phyloP scores from a whole-genome alignment of 2,329 filamentous ascomycete species.

The Fusarium sp. region DNA sequence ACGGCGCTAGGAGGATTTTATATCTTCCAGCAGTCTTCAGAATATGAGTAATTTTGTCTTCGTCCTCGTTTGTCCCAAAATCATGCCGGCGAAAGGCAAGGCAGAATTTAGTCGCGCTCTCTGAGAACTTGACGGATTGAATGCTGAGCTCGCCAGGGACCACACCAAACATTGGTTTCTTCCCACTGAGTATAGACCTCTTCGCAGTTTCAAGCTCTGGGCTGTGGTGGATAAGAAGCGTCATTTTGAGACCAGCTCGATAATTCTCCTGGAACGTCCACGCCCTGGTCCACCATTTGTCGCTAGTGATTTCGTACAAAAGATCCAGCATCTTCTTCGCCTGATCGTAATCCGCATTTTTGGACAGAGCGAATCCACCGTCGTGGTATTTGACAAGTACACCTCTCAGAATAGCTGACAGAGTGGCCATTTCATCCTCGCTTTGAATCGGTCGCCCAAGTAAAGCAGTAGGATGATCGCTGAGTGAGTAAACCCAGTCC shows the following conservation, averaged over 20 bases:
- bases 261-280: conserved; percentile 53
- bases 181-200: conserved; percentile 1
- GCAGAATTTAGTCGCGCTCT: conserved; percentile 43
- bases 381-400: conserved; percentile 23
- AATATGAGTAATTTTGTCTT: conserved; percentile 18
- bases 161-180: conserved; percentile 13
- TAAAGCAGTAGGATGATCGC: conserved; percentile 47
- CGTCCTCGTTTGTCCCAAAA: neutral
- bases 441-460: conserved; percentile 36
- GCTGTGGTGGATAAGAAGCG: conserved; percentile 45
- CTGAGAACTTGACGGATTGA: conserved; percentile 34
- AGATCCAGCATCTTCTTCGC: conserved; percentile 37
- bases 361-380: conserved; percentile 17
- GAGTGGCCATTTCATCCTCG: conserved; percentile 14
- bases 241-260: conserved; percentile 44
- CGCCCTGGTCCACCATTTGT: conserved; percentile 48
- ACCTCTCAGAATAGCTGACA: conserved; percentile 35
- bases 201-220: conserved; percentile 36
- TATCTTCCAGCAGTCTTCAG: conserved; percentile 45
- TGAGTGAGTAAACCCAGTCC: conserved; percentile 49
- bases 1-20: conserved; percentile 31
- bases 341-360: neutral
- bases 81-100: conserved; percentile 25
- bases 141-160: conserved; percentile 45
- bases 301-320: conserved; percentile 41